A percentile compares a stretch with the other conserved stretches of the same genome.
Evolutionary conservation across 192 early-diverging fungal species (phyloP).

Genomic region (Umbelopsis ramanniana): DNA sequence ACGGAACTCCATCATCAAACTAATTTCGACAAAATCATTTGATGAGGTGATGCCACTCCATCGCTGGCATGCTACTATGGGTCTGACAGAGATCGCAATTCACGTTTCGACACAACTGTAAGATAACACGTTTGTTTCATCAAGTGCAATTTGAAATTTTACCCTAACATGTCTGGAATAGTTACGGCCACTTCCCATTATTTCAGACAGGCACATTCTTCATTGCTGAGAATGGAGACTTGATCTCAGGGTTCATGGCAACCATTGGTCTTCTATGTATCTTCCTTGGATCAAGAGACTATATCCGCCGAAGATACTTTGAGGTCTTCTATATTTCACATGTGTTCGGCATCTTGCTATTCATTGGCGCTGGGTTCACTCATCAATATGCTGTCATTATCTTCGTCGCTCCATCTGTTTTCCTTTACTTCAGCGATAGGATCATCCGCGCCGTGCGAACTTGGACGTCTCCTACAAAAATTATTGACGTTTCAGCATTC

Average conservation of each 20-base stretch:
- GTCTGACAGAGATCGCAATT: neutral
- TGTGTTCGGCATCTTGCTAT: neutral
- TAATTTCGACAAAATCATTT: neutral
- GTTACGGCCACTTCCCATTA: neutral
- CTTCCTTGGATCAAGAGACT: neutral
- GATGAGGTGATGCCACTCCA: constrained; percentile 2
- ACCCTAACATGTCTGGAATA: neutral
- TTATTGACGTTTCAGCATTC: neutral
- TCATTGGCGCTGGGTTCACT: neutral
- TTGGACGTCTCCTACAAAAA: neutral
- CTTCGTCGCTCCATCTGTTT: neutral
- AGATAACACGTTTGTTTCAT: neutral
- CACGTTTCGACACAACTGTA: neutral
- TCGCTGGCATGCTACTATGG: neutral
- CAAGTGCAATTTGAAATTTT: neutral
- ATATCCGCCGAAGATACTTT: neutral
- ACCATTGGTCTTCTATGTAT: neutral
- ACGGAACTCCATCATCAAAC: neutral
- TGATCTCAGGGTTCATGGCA: neutral
- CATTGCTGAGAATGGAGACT: no score
- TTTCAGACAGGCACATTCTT: neutral
- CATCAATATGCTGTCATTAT: constrained; percentile 12
- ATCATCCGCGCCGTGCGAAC: neutral
- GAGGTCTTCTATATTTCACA: constrained; percentile 4
- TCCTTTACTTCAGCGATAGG: neutral